Evolutionary conservation across 2,329 filamentous ascomycete genomes (phyloP).

Genomic region (Macrophomina pseudophaseolina): DNA sequence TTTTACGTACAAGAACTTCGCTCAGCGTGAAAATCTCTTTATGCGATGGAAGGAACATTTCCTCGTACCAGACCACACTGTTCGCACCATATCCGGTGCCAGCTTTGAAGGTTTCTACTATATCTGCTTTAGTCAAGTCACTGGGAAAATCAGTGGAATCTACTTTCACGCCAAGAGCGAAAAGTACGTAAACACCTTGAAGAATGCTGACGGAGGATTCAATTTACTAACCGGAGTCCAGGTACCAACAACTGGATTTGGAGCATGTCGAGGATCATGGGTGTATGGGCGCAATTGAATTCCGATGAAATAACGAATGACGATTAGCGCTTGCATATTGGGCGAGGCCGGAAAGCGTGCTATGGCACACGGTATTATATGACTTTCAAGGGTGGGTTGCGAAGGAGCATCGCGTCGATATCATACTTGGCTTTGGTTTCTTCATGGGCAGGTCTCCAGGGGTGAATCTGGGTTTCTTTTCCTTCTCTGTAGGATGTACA

Average conservation of each 20-base stretch:
- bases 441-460: conserved; percentile 19
- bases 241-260: conserved; percentile 90
- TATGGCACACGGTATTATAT: conserved; percentile 5
- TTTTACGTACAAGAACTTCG: conserved; percentile 69
- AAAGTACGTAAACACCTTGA: conserved; percentile 68
- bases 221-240: conserved; percentile 43
- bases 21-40: conserved; percentile 86
- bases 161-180: conserved; percentile 99
- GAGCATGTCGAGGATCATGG: conserved; percentile 85
- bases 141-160: conserved; percentile 86
- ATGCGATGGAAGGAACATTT: conserved; percentile 99
- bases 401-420: conserved; percentile 23
- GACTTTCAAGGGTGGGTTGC: conserved; percentile 14
- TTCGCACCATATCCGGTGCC: conserved; percentile 87
- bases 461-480: conserved; percentile 22
- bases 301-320: conserved; percentile 64
- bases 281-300: conserved; percentile 86
- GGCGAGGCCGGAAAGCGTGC: conserved; percentile 13
- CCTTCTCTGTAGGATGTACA: conserved; percentile 24
- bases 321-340: conserved; percentile 28
- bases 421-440: conserved; percentile 26
- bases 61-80: conserved; percentile 90
- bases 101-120: conserved; percentile 99
- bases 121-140: conserved; percentile 94
- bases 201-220: neutral